These are phyloP conservation scores for Cordyceps cateniannulata DNA, from an alignment of 2,329 filamentous ascomycete genomes.

Conservation along the genomic window DNA sequence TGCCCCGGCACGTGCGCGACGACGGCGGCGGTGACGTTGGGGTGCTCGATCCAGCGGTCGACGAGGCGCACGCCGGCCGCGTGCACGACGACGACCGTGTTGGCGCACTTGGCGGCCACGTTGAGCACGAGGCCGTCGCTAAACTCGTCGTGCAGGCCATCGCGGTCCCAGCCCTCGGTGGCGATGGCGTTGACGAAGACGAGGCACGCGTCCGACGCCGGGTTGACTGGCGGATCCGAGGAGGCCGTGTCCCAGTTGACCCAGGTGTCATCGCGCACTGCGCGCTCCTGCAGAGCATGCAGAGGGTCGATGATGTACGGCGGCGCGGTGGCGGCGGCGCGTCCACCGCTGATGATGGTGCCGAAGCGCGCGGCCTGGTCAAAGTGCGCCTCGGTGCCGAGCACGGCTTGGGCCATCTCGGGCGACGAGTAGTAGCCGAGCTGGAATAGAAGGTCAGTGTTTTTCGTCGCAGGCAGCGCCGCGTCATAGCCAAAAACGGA, in stretches of 20 bases:
- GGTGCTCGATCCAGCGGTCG: constrained; percentile 58
- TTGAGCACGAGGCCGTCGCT: constrained; percentile 54
- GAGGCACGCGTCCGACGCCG: constrained; percentile 55
- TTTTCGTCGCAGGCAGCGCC: constrained; percentile 37
- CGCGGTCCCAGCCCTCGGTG: constrained; percentile 67
- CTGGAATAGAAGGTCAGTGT: constrained; percentile 38
- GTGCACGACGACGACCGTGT: constrained; percentile 59
- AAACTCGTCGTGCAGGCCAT: constrained; percentile 61
- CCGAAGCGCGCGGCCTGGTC: constrained; percentile 44
- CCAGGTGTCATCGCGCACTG: constrained; percentile 46
- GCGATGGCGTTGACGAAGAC: constrained; percentile 78
- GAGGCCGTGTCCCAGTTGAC: constrained; percentile 42
- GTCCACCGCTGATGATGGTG: constrained; percentile 45
- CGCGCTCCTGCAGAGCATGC: constrained; percentile 49
- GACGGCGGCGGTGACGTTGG: constrained; percentile 58
- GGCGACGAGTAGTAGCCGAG: constrained; percentile 41
- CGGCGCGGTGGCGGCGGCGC: constrained; percentile 44
- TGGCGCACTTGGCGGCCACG: constrained; percentile 53
- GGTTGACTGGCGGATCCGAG: constrained; percentile 28
- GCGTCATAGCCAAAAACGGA: constrained; percentile 62
- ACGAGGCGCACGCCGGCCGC: constrained; percentile 56
- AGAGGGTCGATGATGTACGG: constrained; percentile 47
- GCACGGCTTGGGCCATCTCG: constrained; percentile 37
- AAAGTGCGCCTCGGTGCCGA: constrained; percentile 37
- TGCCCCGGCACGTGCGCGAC: constrained; percentile 61